Evolutionary conservation across 2,329 filamentous ascomycete species (phyloP).

Genomic region (Aspergillus tamarii): DNA sequence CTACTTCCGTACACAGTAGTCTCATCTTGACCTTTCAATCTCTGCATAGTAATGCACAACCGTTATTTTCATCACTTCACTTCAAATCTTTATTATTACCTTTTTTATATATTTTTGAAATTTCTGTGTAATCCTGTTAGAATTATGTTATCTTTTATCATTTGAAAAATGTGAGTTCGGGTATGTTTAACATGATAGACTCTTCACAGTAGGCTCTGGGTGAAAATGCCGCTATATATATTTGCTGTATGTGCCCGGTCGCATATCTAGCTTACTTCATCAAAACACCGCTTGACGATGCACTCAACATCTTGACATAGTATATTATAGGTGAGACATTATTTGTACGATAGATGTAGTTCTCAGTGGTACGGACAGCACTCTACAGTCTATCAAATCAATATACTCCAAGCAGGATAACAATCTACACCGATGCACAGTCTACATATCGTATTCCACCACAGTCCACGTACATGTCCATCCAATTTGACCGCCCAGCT

Average conservation of each 20-base stretch:
- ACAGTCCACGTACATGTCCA: constrained; percentile 44
- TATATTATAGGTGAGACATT: not conserved
- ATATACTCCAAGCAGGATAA: too few relatives aligned
- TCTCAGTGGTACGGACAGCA: not conserved
- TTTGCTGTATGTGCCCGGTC: not conserved
- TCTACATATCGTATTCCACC: constrained; percentile 29
- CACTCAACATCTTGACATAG: not conserved
- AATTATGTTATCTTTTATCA: too few relatives aligned
- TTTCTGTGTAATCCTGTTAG: too few relatives aligned
- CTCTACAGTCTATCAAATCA: not conserved
- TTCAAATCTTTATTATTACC: too few relatives aligned
- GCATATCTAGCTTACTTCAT: too few relatives aligned
- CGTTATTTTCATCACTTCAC: too few relatives aligned
- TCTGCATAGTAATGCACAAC: too few relatives aligned
- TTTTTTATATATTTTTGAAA: too few relatives aligned
- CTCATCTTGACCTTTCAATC: too few relatives aligned
- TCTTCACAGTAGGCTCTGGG: not conserved
- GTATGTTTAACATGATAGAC: not conserved
- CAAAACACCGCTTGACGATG: not conserved
- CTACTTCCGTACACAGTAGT: too few relatives aligned
- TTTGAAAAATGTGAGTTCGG: too few relatives aligned
- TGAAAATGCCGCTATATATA: not conserved
- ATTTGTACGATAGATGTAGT: not conserved
- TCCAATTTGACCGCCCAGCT: constrained; percentile 41
- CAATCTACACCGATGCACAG: not conserved